Evolutionary conservation across 768 basidiomycete species (phyloP).

Genomic region (Suillus hirtellus): DNA sequence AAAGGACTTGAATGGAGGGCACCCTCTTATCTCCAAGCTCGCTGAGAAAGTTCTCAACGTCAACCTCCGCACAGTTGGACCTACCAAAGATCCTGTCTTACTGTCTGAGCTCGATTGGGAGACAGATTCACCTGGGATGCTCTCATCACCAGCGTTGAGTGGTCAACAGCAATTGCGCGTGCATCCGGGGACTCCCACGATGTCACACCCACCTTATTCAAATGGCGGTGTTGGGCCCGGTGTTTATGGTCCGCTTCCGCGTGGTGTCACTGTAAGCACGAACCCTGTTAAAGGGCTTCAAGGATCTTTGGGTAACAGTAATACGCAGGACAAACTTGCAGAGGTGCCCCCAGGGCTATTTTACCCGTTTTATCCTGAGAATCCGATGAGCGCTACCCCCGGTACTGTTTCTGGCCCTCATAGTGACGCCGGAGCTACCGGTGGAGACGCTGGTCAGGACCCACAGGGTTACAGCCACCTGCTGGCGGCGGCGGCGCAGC

Average conservation of each 20-base stretch:
- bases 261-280: constrained; percentile 27
- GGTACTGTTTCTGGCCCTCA: constrained; percentile 17
- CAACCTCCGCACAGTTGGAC: constrained; percentile 57
- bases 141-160: constrained; percentile 26
- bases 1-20: constrained; percentile 75
- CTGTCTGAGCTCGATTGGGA: constrained; percentile 50
- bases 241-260: constrained; percentile 30
- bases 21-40: constrained; percentile 81
- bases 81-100: constrained; percentile 41
- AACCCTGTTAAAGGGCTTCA: constrained; percentile 31
- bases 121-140: constrained; percentile 31
- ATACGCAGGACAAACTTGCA: constrained; percentile 43
- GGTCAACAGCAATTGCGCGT: constrained; percentile 29
- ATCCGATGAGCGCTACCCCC: constrained; percentile 29
- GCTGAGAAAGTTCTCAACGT: constrained; percentile 80
- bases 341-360: constrained; percentile 72
- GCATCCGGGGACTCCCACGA: constrained; percentile 38
- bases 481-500: constrained; percentile 59
- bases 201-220: constrained; percentile 35
- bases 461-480: constrained; percentile 51
- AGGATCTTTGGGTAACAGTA: constrained; percentile 26
- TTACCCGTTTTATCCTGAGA: constrained; percentile 78
- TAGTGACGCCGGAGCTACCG: constrained; percentile 21
- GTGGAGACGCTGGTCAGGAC: constrained; percentile 21
- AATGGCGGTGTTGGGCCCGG: constrained; percentile 28